These are phyloP conservation scores for Arctium minus DNA, from an alignment of 129 eudicot genomes.

Conservation along the genomic window DNA sequence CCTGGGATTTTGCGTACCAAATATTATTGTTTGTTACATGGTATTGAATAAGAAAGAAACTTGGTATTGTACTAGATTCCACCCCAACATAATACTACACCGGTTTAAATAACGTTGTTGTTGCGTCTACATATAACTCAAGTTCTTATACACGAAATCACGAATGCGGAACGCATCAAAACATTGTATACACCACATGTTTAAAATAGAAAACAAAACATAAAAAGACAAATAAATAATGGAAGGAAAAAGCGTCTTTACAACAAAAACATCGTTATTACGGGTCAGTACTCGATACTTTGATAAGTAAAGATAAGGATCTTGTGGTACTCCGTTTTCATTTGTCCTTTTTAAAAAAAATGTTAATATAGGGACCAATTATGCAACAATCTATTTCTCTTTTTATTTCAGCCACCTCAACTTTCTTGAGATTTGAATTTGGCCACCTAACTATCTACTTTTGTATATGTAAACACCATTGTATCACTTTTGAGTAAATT, in stretches of 20 bases:
- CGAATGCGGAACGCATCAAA: neutral
- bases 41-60: too few relatives aligned
- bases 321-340: neutral
- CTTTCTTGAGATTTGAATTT: neutral
- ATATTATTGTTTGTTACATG: too few relatives aligned
- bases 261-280: constrained; percentile 12
- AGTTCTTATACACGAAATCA: neutral
- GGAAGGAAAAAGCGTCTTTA: neutral
- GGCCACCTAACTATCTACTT: neutral
- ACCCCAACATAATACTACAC: neutral
- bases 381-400: neutral
- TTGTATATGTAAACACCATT: neutral
- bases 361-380: neutral
- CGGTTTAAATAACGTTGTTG: neutral
- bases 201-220: neutral
- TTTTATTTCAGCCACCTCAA: neutral
- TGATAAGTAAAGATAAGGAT: neutral
- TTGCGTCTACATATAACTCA: neutral
- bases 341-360: neutral
- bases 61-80: too few relatives aligned
- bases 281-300: neutral
- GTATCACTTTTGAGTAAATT: too few relatives aligned
- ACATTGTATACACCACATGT: neutral
- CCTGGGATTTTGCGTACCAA: too few relatives aligned
- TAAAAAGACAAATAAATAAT: neutral